phyloP scores from a whole-genome alignment of 2,329 filamentous ascomycete genomes.

The Fusarium pininemorale region DNA sequence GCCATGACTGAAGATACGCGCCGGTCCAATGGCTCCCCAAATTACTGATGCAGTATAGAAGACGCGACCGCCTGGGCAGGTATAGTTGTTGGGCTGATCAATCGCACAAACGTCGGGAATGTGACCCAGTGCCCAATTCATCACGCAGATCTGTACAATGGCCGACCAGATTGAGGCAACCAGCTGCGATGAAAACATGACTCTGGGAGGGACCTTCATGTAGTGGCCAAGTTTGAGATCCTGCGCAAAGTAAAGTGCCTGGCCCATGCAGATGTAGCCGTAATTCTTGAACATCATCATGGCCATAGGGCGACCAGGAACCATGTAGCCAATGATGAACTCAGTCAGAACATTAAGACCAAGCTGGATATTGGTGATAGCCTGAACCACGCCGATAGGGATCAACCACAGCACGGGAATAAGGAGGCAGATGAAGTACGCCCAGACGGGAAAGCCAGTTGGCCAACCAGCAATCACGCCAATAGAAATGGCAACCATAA shows the following conservation, averaged over 20 bases:
- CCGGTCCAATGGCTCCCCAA: conserved; percentile 78
- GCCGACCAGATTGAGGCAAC: conserved; percentile 69
- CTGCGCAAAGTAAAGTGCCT: conserved; percentile 71
- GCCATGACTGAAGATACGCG: conserved; percentile 71
- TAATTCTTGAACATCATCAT: conserved; percentile 85
- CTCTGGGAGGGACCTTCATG: conserved; percentile 71
- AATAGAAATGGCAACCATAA: conserved; percentile 65
- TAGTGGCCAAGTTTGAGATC: conserved; percentile 76
- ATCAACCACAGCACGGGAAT: conserved; percentile 68
- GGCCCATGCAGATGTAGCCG: conserved; percentile 73
- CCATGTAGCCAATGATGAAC: conserved; percentile 77
- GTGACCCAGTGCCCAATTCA: conserved; percentile 71
- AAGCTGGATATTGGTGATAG: conserved; percentile 69
- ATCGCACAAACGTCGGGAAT: conserved; percentile 70
- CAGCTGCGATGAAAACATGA: conserved; percentile 69
- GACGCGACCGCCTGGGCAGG: conserved; percentile 62
- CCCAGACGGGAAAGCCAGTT: conserved; percentile 67
- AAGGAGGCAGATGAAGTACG: conserved; percentile 64
- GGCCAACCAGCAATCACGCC: conserved; percentile 64
- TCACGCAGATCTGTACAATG: conserved; percentile 69
- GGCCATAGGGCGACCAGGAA: conserved; percentile 73
- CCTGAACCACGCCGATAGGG: conserved; percentile 69
- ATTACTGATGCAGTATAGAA: conserved; percentile 76
- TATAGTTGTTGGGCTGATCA: conserved; percentile 65
- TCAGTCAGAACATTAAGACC: conserved; percentile 78